Evolutionary conservation across 208 protist genomes (phyloP).

Genomic region (Zelonia costaricensis): DNA sequence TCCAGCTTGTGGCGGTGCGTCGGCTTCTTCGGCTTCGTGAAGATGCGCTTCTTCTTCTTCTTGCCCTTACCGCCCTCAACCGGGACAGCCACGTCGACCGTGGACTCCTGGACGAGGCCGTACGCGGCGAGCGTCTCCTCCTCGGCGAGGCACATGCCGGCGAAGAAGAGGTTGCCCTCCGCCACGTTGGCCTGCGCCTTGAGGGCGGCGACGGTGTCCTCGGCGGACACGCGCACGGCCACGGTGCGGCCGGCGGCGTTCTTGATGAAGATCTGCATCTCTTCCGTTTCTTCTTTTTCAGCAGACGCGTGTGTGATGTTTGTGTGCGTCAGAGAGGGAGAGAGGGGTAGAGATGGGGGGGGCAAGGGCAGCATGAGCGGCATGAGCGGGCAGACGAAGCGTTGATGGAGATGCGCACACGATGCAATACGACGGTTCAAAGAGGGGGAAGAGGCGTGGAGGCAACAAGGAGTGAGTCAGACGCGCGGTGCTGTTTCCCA

Average conservation of each 20-base stretch:
- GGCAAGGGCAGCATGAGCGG: too few relatives aligned
- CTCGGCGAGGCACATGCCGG: conserved; percentile 82
- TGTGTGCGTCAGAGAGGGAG: conserved; percentile 4
- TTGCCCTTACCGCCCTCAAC: conserved; percentile 94
- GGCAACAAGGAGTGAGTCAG: too few relatives aligned
- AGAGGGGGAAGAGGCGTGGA: too few relatives aligned
- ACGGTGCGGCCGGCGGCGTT: conserved; percentile 87
- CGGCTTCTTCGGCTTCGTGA: conserved; percentile 99
- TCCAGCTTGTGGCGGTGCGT: conserved; percentile 99
- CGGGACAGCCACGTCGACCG: conserved; percentile 86
- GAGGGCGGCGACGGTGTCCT: conserved; percentile 82
- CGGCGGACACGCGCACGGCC: conserved; percentile 74
- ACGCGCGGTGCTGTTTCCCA: too few relatives aligned
- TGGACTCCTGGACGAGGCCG: conserved; percentile 82
- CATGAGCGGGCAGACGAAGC: too few relatives aligned
- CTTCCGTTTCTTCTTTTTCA: conserved; percentile 11
- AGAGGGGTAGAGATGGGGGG: too few relatives aligned
- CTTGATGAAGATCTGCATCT: conserved; percentile 95
- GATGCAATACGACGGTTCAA: too few relatives aligned
- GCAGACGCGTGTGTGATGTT: neutral
- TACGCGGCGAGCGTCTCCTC: conserved; percentile 60
- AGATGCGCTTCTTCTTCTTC: conserved; percentile 99
- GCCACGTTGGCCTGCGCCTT: conserved; percentile 74
- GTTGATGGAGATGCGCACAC: too few relatives aligned
- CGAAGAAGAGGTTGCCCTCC: conserved; percentile 86